Conservation (phyloP, 2,329 filamentous ascomycete species). For the Leptodontidium sp. region DNA sequence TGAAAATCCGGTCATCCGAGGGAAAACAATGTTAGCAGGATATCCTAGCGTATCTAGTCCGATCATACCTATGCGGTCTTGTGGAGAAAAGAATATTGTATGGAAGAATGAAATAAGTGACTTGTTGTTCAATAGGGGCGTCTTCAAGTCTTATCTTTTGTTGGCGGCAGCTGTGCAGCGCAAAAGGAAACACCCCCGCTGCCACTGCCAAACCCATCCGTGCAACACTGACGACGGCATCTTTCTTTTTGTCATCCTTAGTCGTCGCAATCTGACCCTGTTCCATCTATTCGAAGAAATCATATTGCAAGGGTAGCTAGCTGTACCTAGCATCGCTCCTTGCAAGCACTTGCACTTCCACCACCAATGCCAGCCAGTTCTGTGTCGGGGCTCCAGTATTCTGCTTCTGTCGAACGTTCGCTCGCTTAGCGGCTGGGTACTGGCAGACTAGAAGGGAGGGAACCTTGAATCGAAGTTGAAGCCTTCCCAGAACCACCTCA, state of each 20-base stretch:
- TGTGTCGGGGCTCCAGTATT: conserved; percentile 10
- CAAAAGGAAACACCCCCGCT: conserved; percentile 10
- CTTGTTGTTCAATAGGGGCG: not conserved
- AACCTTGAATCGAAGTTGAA: not conserved
- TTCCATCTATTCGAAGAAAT: not conserved
- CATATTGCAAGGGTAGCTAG: not conserved
- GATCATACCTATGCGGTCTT: not conserved
- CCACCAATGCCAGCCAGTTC: too few relatives aligned
- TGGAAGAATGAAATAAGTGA: not conserved
- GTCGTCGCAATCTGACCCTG: not conserved
- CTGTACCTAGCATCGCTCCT: too few relatives aligned
- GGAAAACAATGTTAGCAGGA: not conserved
- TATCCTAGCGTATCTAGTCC: conserved; percentile 4
- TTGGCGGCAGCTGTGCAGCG: not conserved
- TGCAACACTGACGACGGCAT: conserved; percentile 6
- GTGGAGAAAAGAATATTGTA: conserved; percentile 4
- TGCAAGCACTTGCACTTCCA: not conserved
- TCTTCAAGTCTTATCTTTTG: not conserved
- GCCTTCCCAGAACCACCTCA: not conserved
- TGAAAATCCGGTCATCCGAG: conserved; percentile 11
- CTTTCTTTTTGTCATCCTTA: not conserved
- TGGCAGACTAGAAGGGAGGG: not conserved
- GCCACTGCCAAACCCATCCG: not conserved
- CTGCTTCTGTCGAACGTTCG: conserved; percentile 3
- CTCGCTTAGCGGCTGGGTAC: conserved; percentile 18